phyloP scores from a whole-genome alignment of 2,329 filamentous ascomycete species.

The Ilyonectria sp. region DNA sequence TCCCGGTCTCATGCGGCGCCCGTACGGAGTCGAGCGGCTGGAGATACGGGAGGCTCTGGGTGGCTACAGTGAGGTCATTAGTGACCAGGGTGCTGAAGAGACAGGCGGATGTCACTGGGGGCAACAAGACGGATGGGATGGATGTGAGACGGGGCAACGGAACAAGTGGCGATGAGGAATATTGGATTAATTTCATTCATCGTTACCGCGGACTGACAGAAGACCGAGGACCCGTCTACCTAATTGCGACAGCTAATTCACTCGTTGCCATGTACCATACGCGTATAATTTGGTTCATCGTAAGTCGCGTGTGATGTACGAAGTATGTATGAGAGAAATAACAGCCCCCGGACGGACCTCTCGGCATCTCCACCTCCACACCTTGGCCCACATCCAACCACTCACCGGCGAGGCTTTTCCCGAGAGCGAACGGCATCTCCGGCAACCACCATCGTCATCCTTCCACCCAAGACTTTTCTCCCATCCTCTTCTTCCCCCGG shows the following conservation, averaged over 20 bases:
- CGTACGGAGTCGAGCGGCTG: conserved; percentile 1
- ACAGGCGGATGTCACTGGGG: conserved; percentile 11
- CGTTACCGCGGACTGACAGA: not conserved
- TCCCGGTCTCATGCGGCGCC: not conserved
- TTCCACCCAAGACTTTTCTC: conserved; percentile 25
- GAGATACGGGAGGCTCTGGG: not conserved
- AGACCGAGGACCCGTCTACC: not conserved
- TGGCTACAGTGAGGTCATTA: conserved; percentile 46
- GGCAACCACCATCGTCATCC: conserved; percentile 36
- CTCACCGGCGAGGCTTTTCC: conserved; percentile 44
- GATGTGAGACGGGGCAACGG: conserved; percentile 6
- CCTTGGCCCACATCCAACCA: conserved; percentile 43
- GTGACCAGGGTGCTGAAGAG: conserved; percentile 33
- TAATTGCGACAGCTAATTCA: not conserved
- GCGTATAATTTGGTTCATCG: conserved; percentile 15
- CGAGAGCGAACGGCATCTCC: conserved; percentile 43
- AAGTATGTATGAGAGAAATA: conserved; percentile 46
- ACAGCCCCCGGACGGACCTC: conserved; percentile 39
- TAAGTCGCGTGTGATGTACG: not conserved
- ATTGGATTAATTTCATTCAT: not conserved
- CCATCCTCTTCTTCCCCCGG: conserved; percentile 17
- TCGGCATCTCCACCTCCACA: conserved; percentile 49
- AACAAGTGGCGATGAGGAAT: not conserved
- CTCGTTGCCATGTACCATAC: conserved; percentile 14
- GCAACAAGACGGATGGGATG: conserved; percentile 5